These are phyloP conservation scores for Fraxinus xanthoxyloides DNA, from an alignment of 305 asterid genomes.

Conservation along the genomic window DNA sequence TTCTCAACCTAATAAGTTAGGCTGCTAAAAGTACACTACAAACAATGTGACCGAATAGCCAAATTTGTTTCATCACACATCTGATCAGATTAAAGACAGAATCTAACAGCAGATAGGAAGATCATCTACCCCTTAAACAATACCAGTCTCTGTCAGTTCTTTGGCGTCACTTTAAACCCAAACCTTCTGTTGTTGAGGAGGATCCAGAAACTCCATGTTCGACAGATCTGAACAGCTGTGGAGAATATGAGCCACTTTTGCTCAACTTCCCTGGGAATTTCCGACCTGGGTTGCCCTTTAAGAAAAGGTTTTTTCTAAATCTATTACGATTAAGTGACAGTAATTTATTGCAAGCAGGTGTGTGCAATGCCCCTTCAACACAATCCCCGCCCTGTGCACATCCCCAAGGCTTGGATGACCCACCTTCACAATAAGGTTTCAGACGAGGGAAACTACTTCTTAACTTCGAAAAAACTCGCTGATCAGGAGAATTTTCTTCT, in stretches of 20 bases:
- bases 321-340: conserved; percentile 66
- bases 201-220: conserved; percentile 40
- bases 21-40: background rate
- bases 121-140: background rate
- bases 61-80: conserved; percentile 4
- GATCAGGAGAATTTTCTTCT: conserved; percentile 68
- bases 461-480: conserved; percentile 52
- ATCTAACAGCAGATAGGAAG: conserved; percentile 16
- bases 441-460: conserved; percentile 59
- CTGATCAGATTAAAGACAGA: background rate
- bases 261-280: conserved; percentile 66
- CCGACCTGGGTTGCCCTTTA: conserved; percentile 45
- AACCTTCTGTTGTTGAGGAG: conserved; percentile 21
- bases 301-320: conserved; percentile 56
- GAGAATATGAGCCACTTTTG: conserved; percentile 40
- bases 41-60: conserved; percentile 4
- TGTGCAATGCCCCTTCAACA: conserved; percentile 78
- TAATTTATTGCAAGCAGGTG: conserved; percentile 55
- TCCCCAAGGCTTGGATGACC: conserved; percentile 74
- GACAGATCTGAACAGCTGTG: conserved; percentile 34
- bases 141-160: conserved; percentile 30
- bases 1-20: background rate
- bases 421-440: conserved; percentile 60
- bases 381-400: conserved; percentile 87
- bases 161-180: conserved; percentile 18